Evolutionary conservation across 768 basidiomycete genomes (phyloP).

Genomic region (Leccinum pellstonianum): DNA sequence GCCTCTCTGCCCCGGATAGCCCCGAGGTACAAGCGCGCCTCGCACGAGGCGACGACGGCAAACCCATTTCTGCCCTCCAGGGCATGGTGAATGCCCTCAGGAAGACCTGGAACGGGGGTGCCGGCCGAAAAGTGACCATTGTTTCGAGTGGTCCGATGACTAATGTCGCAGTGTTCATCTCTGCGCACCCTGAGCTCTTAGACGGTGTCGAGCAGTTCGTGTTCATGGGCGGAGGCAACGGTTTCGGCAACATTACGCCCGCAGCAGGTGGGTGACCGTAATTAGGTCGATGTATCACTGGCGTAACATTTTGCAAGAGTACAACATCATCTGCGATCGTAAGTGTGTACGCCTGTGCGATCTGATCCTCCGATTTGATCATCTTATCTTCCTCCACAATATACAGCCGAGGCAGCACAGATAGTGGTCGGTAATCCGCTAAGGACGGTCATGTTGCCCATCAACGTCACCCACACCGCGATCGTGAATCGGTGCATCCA

Average conservation of each 20-base stretch:
- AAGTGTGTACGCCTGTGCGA: conserved; percentile 29
- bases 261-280: conserved; percentile 52
- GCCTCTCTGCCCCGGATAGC: conserved; percentile 53
- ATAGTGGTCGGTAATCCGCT: conserved; percentile 75
- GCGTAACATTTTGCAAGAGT: conserved; percentile 47
- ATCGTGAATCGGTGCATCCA: conserved; percentile 64
- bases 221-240: conserved; percentile 90
- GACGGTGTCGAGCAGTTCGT: conserved; percentile 50
- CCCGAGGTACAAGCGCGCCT: conserved; percentile 52
- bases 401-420: conserved; percentile 73
- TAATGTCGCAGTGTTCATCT: conserved; percentile 69
- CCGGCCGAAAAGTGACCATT: conserved; percentile 60
- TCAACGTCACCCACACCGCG: conserved; percentile 87
- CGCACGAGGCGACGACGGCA: conserved; percentile 42
- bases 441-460: conserved; percentile 72
- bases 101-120: conserved; percentile 54
- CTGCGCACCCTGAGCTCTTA: conserved; percentile 54
- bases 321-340: conserved; percentile 83
- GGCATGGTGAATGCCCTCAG: conserved; percentile 62
- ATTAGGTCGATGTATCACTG: neutral
- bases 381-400: neutral
- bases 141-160: conserved; percentile 86
- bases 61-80: conserved; percentile 54
- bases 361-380: neutral
- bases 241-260: conserved; percentile 76